Evolutionary conservation across 2,329 filamentous ascomycete genomes (phyloP), one percentile per base, ranked within the genome.

Genomic region (Fonsecaea erecta): DNA sequence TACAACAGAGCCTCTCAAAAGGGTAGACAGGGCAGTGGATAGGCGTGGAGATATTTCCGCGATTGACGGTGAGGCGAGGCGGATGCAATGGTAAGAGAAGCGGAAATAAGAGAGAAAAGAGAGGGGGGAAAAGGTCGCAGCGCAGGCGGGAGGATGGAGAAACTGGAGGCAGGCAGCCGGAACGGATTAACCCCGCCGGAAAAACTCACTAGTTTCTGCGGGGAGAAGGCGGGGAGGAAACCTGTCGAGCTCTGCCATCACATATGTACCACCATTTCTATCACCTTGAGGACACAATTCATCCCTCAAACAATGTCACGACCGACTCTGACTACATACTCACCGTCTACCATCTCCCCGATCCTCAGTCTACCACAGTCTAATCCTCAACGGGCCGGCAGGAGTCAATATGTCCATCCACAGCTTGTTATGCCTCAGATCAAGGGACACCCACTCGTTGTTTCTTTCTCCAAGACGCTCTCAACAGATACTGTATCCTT

Each of bases 41-140:
- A 43, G 60, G 58, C 18, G 56, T 54, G 46, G 52, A 55, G 54
- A 68, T 68, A 60, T 58, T 68, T 68, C 67, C 67, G 67, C 67
- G 53, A 37, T 52, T 52, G 30, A 51, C 57, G 12, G 9, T 52
- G 57, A 60, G 43, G 57, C 57, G 57, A 60, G 30, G 55, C 55
- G 12, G 34, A 16, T 53, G 59, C 34, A 24, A 26, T 30, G 48
- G 12, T 14, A 21, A 30, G 37, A 34, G 35, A 14, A 51, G 60
- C 60, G 60, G 60, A 62, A 62, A 40, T 56, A 48, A 24, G 43
- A 48, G 43, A 48, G 18, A 48, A 48, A 48, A 48, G 18, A 48
- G 43, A 48, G 43, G 43, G 40, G 43, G 43, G 5, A n/a, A n/a
- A n/a, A 48, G 18, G 18, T 48, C 12, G 9, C 11, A 48, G 43